Base-by-base conservation (phyloP, 176 grass and related monocot species). In the Oryza coarctata region DNA sequence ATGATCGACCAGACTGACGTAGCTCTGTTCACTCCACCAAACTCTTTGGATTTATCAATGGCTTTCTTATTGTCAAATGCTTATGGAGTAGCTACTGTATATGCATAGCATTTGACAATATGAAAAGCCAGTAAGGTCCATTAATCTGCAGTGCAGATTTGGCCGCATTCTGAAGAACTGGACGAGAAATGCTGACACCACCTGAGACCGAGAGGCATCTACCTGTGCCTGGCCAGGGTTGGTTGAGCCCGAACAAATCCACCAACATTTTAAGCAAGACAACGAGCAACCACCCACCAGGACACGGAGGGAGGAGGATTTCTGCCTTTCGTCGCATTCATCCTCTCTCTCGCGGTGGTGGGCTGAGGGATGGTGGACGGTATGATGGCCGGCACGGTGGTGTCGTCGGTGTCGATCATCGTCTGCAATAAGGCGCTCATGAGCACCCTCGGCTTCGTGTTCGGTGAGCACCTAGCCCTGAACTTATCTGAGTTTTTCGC, bases 351-450 rank as follows among this genome's bases (percentile, higher is more conserved):
- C n/a, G 22, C 10, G 34, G 66, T 7, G 52, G 22, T 23, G 10
- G 66, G 1, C 15, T 2, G 1, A 9, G 34, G 22, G 35, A 8
- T 70, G 11, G 35, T 1, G 35, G 67, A 26, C 11, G 67, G 10
- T 22, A 22, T 35, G 67, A 38, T 23, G 66, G 33, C 66, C 66
- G 81, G 89, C 31, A 88, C 85, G 61, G 89, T 91, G 70, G 89
- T 91, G 44, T 91, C 85, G 10, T 91, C 89, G 15, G 89, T 88
- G 65, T 91, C 89, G 15, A 91, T 91, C 49, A 82, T 91, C 61
- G 82, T 91, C 70, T 91, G 89, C 41, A 91, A 91, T 71, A 91
- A 91, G 85, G 89, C 85, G 64, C 71, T 91, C 64, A 88, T 91
- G 35, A 91, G 85, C 77, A 85, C 81, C 31, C 89, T 91, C 44